Base-by-base conservation (phyloP, 2,329 filamentous ascomycete species). In the Colletotrichum phormii region DNA sequence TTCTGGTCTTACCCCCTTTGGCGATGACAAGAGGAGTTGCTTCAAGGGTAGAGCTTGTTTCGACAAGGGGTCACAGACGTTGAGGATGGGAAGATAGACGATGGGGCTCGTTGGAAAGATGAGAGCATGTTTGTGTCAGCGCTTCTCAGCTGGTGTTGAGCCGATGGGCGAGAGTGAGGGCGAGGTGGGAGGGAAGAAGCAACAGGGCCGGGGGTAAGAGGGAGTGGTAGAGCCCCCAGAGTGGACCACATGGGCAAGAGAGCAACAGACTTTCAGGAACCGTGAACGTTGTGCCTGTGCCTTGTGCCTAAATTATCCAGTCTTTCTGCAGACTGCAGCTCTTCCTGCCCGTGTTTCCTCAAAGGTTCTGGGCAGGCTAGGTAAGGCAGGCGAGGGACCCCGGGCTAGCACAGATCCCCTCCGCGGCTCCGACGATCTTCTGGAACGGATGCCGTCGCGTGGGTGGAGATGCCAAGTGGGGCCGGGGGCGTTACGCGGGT, bases 1-100 rank as follows among this genome's bases (percentile, higher is more conserved):
- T 3, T 22, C 12, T 13, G 18, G 24, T 55, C n/a, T 29, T 49
- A 31, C 12, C 54, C 31, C 60, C 22, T 60, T 54, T 53, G 60
- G 22, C 15, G 54, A 70, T 72, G 66, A 65, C 54, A 70, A 65
- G 53, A 61, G 35, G 55, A 64, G 33, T 29, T 29, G 9, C 29
- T 55, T 35, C 60, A n/a, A 64, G 66, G 66, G 54, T 51, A 70
- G 54, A 72, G 70, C 66, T 70, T 72, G 70, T 72, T 72, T 72
- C 54, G 42, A 57, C 55, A 64, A 37, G 66, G 70, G 42, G 42
- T 49, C 42, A 49, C 42, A 49, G 18, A 49, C 42, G 42, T 49
- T 60, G 70, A n/a, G 51, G 35, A 29, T n/a, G n/a, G n/a, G 35
- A 46, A 18, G 18, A 26, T 42, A 18, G 22, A 3, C 12, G 7